Evolutionary conservation across 2,329 filamentous ascomycete genomes (phyloP).

Genomic region (Tolypocladium ophioglossoides): DNA sequence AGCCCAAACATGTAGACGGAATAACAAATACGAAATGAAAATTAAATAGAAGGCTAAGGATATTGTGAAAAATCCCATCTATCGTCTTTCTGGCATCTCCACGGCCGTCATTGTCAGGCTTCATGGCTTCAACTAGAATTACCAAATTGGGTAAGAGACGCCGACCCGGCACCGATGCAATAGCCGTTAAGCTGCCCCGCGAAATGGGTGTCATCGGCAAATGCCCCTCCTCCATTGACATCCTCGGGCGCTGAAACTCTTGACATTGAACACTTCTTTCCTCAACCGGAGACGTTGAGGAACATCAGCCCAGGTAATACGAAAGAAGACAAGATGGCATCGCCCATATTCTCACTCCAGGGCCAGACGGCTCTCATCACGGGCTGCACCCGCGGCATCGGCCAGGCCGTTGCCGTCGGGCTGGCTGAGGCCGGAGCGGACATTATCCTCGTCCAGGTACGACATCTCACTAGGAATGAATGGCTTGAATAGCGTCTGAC

Average conservation of each 20-base stretch:
- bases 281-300: neutral
- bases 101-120: no score
- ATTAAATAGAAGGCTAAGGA: no score
- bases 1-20: no score
- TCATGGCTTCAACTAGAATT: neutral
- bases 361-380: constrained; percentile 48
- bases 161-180: neutral
- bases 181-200: neutral
- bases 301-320: neutral
- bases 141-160: neutral
- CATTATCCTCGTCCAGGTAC: constrained; percentile 42
- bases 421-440: constrained; percentile 50
- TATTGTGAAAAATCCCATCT: no score
- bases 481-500: neutral
- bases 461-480: neutral
- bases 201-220: neutral
- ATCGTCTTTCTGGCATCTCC: no score
- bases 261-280: neutral
- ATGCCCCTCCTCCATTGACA: neutral
- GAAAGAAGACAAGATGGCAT: neutral
- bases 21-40: no score
- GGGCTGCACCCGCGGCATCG: constrained; percentile 47
- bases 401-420: constrained; percentile 44
- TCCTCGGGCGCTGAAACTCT: neutral
- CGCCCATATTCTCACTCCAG: constrained; percentile 39